Evolutionary conservation across 2,329 filamentous ascomycete species (phyloP).

Genomic region (Hymenoscyphus linearis): DNA sequence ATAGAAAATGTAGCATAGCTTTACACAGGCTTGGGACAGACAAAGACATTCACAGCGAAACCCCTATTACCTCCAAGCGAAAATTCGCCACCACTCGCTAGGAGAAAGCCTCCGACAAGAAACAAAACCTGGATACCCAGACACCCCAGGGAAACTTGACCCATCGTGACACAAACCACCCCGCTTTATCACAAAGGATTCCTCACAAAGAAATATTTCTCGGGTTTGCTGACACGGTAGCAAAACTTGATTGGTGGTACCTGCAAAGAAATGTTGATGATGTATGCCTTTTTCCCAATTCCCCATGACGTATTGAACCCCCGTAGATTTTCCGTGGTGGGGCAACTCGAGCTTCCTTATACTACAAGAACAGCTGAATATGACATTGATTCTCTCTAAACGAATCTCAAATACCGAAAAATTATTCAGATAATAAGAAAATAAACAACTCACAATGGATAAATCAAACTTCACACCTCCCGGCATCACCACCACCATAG

Average conservation of each 20-base stretch:
- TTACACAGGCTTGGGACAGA: no score
- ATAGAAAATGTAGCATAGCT: no score
- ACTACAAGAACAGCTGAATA: background rate
- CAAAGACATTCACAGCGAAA: no score
- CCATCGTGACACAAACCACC: no score
- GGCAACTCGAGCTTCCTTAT: background rate
- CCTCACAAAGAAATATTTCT: no score
- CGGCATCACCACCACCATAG: slow-evolving; percentile 16
- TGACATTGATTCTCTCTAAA: background rate
- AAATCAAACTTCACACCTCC: slow-evolving; percentile 11
- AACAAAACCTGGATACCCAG: background rate
- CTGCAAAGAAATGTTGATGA: background rate
- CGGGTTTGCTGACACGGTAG: background rate
- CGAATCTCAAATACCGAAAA: slow-evolving; percentile 8
- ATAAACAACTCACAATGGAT: background rate
- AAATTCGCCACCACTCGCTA: background rate
- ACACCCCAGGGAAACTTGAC: background rate
- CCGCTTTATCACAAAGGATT: background rate
- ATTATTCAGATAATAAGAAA: background rate
- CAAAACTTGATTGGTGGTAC: background rate
- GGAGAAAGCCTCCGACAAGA: background rate
- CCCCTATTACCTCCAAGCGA: background rate
- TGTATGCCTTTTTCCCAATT: background rate
- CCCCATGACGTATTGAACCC: slow-evolving; percentile 1
- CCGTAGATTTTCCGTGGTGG: background rate